Conservation (phyloP, 2,329 filamentous ascomycete genomes). For the Nectriaceae sp. region DNA sequence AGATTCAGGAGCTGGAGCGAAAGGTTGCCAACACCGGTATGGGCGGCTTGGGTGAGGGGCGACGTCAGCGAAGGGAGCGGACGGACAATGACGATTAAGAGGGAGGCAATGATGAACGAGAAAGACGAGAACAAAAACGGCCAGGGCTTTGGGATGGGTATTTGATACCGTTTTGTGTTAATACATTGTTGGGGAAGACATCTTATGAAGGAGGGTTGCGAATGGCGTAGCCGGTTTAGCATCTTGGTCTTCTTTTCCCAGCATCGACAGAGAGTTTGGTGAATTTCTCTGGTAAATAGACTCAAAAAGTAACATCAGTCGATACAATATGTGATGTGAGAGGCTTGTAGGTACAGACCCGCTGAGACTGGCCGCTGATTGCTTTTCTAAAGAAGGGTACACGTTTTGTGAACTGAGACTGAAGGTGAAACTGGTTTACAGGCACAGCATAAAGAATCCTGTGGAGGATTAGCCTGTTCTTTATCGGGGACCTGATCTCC, state of each 20-base stretch:
- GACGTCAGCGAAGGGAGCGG: conserved; percentile 47
- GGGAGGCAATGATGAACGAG: conserved; percentile 15
- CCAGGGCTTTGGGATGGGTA: conserved; percentile 22
- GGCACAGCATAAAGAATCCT: too few species aligned
- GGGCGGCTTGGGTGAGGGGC: conserved; percentile 33
- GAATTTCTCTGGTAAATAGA: conserved; percentile 13
- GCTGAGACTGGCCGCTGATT: too few species aligned
- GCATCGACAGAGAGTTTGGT: conserved; percentile 10
- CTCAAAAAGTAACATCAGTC: conserved; percentile 10
- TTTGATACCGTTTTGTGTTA: conserved; percentile 34
- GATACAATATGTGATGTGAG: too few species aligned
- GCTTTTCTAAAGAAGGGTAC: too few species aligned
- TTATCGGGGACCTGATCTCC: too few species aligned
- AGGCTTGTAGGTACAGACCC: too few species aligned
- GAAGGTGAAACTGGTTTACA: too few species aligned
- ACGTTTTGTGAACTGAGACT: too few species aligned
- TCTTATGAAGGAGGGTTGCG: conserved; percentile 28
- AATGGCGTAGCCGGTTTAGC: conserved; percentile 41
- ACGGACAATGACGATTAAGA: conserved; percentile 59
- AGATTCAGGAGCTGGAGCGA: conserved; percentile 69
- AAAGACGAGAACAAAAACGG: conserved; percentile 14
- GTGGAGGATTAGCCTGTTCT: too few species aligned
- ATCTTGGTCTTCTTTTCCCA: conserved; percentile 33
- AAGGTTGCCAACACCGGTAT: conserved; percentile 54
- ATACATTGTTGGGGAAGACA: conserved; percentile 32